These are phyloP conservation scores for Candida palmyrensis DNA, from an alignment of 805 yeast species.

Conservation along the genomic window DNA sequence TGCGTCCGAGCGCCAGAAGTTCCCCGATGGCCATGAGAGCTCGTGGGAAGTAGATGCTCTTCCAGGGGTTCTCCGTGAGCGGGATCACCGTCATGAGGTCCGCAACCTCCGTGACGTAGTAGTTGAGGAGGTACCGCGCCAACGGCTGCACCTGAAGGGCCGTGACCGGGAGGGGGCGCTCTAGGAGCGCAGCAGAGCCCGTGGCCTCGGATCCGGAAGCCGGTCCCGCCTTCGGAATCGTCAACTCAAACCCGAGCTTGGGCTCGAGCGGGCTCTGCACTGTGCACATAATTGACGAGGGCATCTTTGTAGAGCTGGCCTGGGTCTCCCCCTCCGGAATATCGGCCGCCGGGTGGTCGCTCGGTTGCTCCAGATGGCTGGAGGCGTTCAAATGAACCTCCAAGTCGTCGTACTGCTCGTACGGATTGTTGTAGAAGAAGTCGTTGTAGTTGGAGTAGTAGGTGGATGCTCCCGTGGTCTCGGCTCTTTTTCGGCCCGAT, in stretches of 20 bases:
- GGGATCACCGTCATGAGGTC: slow-evolving; percentile 72
- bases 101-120: slow-evolving; percentile 72
- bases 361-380: too few relatives aligned
- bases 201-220: slow-evolving; percentile 6
- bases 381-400: slow-evolving; percentile 43
- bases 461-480: neutral
- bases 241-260: slow-evolving; percentile 37
- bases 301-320: slow-evolving; percentile 40
- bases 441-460: slow-evolving; percentile 35
- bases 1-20: slow-evolving; percentile 63
- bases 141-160: slow-evolving; percentile 65
- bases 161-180: slow-evolving; percentile 45
- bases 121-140: slow-evolving; percentile 64
- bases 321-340: slow-evolving; percentile 28
- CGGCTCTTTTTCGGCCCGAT: too few relatives aligned
- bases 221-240: slow-evolving; percentile 19
- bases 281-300: slow-evolving; percentile 49
- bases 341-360: slow-evolving; percentile 20
- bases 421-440: slow-evolving; percentile 36
- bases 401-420: slow-evolving; percentile 30
- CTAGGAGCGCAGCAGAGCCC: slow-evolving; percentile 5
- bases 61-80: slow-evolving; percentile 80
- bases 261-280: slow-evolving; percentile 35
- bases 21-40: slow-evolving; percentile 83
- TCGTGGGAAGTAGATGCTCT: slow-evolving; percentile 76